Evolutionary conservation across 495 filamentous ascomycete genomes (phyloP).

Genomic region (Penicillium flavigenum): DNA sequence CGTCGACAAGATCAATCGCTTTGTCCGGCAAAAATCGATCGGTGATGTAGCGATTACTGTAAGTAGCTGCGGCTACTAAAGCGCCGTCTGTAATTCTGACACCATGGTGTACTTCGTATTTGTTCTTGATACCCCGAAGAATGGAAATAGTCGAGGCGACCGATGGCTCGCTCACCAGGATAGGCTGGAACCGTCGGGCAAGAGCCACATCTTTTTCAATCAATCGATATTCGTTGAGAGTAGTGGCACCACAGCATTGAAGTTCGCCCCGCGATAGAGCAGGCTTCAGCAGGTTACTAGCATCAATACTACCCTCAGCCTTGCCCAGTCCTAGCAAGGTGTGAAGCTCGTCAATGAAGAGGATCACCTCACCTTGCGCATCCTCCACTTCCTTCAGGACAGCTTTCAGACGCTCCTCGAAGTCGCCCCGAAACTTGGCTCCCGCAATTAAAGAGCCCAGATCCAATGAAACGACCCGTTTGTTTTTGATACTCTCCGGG

Average conservation of each 20-base stretch:
- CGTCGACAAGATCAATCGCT: constrained; percentile 94
- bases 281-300: constrained; percentile 94
- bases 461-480: constrained; percentile 82
- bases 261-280: constrained; percentile 87
- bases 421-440: constrained; percentile 93
- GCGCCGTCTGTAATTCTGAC: constrained; percentile 92
- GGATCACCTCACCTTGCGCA: constrained; percentile 81
- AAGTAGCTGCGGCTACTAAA: constrained; percentile 85
- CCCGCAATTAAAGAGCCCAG: constrained; percentile 91
- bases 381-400: constrained; percentile 90
- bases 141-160: constrained; percentile 95
- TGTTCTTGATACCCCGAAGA: constrained; percentile 91
- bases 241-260: constrained; percentile 94
- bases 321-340: constrained; percentile 90
- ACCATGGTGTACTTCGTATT: constrained; percentile 92
- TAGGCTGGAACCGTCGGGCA: constrained; percentile 90
- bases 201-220: constrained; percentile 97
- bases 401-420: constrained; percentile 89
- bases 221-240: constrained; percentile 81
- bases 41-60: constrained; percentile 94
- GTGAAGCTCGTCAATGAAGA: constrained; percentile 96
- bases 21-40: constrained; percentile 96
- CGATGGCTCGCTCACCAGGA: constrained; percentile 81
- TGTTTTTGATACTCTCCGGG: constrained; percentile 94
- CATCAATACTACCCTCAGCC: constrained; percentile 93